Conservation (phyloP, 2,329 filamentous ascomycete species). For the Paecilomyces formosus region DNA sequence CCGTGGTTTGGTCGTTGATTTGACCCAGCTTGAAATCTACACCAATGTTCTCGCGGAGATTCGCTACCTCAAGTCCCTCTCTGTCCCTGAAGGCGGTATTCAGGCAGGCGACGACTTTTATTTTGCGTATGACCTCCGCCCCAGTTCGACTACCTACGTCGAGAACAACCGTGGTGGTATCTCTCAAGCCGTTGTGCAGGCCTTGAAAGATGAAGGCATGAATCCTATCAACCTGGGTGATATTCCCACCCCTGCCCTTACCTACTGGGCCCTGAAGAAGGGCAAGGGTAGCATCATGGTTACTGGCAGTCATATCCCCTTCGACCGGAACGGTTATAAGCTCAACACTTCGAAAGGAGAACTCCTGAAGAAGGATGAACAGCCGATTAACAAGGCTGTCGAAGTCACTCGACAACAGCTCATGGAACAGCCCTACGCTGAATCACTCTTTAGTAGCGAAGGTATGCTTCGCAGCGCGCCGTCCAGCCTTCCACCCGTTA, state of each 20-base stretch:
- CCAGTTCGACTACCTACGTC: slow-evolving; percentile 22
- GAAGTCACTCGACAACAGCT: slow-evolving; percentile 16
- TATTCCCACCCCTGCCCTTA: slow-evolving; percentile 25
- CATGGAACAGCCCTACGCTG: slow-evolving; percentile 15
- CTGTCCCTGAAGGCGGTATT: slow-evolving; percentile 19
- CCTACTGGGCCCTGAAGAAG: slow-evolving; percentile 19
- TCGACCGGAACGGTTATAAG: slow-evolving; percentile 28
- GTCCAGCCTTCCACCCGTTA: slow-evolving; percentile 8
- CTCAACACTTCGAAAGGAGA: slow-evolving; percentile 26
- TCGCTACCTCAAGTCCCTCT: slow-evolving; percentile 21
- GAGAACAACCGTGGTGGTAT: slow-evolving; percentile 22
- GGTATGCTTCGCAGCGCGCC: slow-evolving; percentile 17
- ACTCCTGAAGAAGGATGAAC: slow-evolving; percentile 24
- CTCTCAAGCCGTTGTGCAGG: slow-evolving; percentile 22
- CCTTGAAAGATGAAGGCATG: slow-evolving; percentile 21
- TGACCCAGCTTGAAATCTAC: slow-evolving; percentile 28
- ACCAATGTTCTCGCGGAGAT: slow-evolving; percentile 26
- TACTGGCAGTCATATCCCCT: slow-evolving; percentile 28
- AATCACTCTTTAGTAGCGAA: slow-evolving; percentile 20
- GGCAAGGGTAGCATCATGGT: slow-evolving; percentile 28
- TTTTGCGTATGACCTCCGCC: slow-evolving; percentile 24
- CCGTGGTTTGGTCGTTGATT: slow-evolving; percentile 21
- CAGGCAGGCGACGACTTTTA: slow-evolving; percentile 23
- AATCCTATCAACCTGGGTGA: slow-evolving; percentile 22
- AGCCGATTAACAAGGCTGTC: slow-evolving; percentile 23